These are phyloP conservation scores for Chiua sp. DNA, from an alignment of 1,284 basidiomycete species.

Conservation along the genomic window DNA sequence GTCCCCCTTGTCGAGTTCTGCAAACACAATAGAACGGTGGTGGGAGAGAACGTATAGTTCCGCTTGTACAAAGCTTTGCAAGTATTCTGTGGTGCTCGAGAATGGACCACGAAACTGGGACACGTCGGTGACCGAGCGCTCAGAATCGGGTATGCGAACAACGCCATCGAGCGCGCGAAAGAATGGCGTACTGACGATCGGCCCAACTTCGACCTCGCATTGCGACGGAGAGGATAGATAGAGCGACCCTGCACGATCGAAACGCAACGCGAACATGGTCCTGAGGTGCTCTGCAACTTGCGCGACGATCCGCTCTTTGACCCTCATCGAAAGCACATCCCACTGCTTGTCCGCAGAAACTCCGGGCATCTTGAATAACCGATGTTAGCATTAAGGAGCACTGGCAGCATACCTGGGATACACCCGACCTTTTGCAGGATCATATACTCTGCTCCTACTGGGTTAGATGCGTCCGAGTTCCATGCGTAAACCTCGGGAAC, in stretches of 20 bases:
- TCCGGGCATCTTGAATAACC: background rate
- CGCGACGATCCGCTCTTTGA: conserved; percentile 3
- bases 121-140: background rate
- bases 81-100: background rate
- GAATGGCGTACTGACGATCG: conserved; percentile 1
- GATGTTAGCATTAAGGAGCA: background rate
- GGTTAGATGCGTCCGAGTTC: conserved; percentile 1
- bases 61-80: conserved; percentile 3
- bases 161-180: conserved; percentile 1
- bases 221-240: background rate
- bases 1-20: background rate
- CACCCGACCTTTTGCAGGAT: background rate
- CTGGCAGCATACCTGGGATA: background rate
- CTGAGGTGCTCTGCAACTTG: background rate
- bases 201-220: background rate
- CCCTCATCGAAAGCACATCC: background rate
- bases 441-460: conserved; percentile 3
- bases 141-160: conserved; percentile 1
- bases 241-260: conserved; percentile 1
- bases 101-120: conserved; percentile 3
- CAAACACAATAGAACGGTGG: background rate
- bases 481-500: background rate
- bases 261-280: background rate
- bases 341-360: background rate
- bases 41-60: background rate